A percentile compares a stretch with the other conserved stretches of the same genome.
Evolutionary conservation across 345 rosid species (phyloP).

Genomic region (Sonneratia caseolaris): DNA sequence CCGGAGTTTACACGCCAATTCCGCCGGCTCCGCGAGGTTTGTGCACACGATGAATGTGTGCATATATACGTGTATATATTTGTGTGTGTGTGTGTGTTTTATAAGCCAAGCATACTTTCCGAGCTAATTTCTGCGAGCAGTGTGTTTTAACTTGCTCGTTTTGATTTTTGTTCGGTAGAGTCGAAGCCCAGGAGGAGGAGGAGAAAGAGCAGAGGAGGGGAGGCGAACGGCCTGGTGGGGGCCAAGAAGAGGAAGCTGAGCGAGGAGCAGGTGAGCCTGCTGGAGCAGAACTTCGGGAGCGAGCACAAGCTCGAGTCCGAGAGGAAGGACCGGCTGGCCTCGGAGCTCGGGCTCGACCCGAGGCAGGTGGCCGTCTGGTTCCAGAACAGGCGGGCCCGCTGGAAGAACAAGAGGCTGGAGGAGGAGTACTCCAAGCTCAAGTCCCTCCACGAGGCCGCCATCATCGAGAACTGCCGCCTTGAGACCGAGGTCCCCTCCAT

Average conservation of each 20-base stretch:
- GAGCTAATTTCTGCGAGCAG: no score
- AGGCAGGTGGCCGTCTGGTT: constrained; percentile 97
- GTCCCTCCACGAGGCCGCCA: constrained; percentile 26
- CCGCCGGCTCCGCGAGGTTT: constrained; percentile 51
- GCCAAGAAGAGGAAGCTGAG: constrained; percentile 66
- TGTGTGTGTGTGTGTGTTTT: no score
- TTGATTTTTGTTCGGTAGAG: constrained; percentile 11
- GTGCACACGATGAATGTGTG: not conserved
- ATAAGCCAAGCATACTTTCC: no score
- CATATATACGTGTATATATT: no score
- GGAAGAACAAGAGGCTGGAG: constrained; percentile 82
- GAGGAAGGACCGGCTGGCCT: constrained; percentile 66
- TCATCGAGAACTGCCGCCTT: constrained; percentile 48
- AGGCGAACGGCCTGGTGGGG: constrained; percentile 19
- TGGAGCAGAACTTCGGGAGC: constrained; percentile 47
- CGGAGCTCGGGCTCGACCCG: constrained; percentile 72
- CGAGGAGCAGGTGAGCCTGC: constrained; percentile 48
- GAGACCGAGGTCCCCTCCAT: constrained; percentile 42
- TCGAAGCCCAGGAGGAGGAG: constrained; percentile 33
- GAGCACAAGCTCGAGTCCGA: constrained; percentile 80
- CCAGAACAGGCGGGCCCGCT: constrained; percentile 78
- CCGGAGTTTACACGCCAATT: constrained; percentile 33
- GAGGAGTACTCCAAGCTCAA: constrained; percentile 56
- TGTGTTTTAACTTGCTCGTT: no score
- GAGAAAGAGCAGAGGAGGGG: constrained; percentile 19